Evolutionary conservation across 768 basidiomycete genomes (phyloP), one percentile per base, ranked within the genome.

Genomic region (Xerocomellus amylosporus): DNA sequence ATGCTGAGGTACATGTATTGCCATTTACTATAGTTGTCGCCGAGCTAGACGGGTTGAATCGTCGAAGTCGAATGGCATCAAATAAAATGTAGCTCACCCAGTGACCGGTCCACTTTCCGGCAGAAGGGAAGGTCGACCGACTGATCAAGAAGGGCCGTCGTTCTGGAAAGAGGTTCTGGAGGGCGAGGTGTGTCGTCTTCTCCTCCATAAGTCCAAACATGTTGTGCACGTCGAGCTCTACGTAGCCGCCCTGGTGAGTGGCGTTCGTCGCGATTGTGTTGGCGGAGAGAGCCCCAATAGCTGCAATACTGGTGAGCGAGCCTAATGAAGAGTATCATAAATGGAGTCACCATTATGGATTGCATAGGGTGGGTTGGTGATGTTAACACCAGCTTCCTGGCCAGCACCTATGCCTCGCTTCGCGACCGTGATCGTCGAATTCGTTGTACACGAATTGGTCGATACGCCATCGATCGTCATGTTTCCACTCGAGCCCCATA

Each of bases 11-110:
- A 74, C 75, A 90, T 78, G 70, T 86, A 87, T 44, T 79, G 70
- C 86, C 88, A 90, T 53, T 79, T 77, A 62, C 84, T 85, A 64
- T 74, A 82, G 64, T 89, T 89, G 68, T 90, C 88, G 2, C 88
- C 87, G 34, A 89, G 77, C 83, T 84, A 5, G 19, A 19, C 14
- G 13, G 1, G 8, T 85, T 34, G 14, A 20, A 19, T 36, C 15
- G 8, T 86, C 39, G 5, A 22, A n/a, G 9, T 9, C 8, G 28
- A 2, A 4, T 30, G 10, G 4, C 13, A 13, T 38, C 22, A 24
- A 14, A 28, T 38, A 8, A 61, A 22, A 36, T 17, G 33, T 2
- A 20, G 39, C 58, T 31, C 62, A 82, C 82, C 85, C 86, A 87
- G 66, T 87, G 85, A 1, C 85, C 86, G 12, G 82, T 76, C 83